phyloP scores from a whole-genome alignment of 257 asterid species.

The Solanum okadae region DNA sequence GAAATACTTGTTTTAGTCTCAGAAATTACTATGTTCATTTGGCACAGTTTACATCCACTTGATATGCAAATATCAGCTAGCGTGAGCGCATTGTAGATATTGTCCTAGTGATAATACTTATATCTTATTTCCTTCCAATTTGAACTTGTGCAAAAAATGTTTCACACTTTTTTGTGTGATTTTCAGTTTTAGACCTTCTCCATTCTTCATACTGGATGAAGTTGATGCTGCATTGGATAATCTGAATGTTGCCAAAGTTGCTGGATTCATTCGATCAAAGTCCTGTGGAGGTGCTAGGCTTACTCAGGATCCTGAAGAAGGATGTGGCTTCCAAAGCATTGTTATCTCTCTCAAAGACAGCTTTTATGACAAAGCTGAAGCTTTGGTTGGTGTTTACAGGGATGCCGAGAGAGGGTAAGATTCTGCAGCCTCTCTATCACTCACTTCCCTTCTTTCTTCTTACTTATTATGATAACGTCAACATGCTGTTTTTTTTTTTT shows the following conservation, averaged over 20 bases:
- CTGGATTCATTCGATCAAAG: conserved; percentile 87
- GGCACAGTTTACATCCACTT: neutral
- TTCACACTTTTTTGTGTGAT: neutral
- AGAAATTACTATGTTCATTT: neutral
- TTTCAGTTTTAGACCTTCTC: conserved; percentile 93
- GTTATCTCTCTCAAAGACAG: conserved; percentile 94
- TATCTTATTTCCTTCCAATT: neutral
- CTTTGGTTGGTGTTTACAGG: conserved; percentile 92
- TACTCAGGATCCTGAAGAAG: conserved; percentile 39
- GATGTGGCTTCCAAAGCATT: conserved; percentile 87
- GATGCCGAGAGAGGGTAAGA: conserved; percentile 77
- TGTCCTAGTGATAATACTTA: neutral
- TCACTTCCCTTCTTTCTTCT: neutral
- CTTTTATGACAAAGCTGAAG: conserved; percentile 96
- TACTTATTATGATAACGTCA: neutral
- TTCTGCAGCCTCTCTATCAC: neutral
- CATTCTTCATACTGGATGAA: conserved; percentile 94
- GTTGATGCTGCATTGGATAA: conserved; percentile 98
- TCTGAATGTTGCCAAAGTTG: conserved; percentile 91
- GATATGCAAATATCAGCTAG: neutral
- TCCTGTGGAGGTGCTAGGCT: conserved; percentile 70
- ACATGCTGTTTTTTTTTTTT: neutral
- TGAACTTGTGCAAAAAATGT: neutral
- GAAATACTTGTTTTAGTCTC: neutral
- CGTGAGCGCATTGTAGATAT: neutral